Conservation (phyloP, 2,329 filamentous ascomycete genomes). For the Calonectria ilicicola region DNA sequence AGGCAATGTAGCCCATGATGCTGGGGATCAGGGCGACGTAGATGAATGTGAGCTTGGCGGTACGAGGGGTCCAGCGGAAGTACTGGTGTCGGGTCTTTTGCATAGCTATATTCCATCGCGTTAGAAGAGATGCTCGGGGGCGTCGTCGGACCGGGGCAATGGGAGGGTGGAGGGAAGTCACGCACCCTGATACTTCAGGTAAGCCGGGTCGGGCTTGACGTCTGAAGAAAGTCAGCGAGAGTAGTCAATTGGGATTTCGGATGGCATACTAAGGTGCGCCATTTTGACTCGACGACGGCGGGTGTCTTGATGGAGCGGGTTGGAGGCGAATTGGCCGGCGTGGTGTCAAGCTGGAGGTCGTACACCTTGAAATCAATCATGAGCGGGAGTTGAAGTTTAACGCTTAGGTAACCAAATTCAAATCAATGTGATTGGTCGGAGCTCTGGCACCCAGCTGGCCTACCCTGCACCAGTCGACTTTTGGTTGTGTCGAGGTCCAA, state of each 20-base stretch:
- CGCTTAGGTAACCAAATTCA: slow-evolving; percentile 33
- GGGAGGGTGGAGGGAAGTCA: slow-evolving; percentile 38
- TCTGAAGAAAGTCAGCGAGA: slow-evolving; percentile 48
- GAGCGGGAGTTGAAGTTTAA: slow-evolving; percentile 35
- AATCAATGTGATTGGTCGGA: slow-evolving; percentile 29
- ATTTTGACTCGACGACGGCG: slow-evolving; percentile 46
- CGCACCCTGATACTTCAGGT: slow-evolving; percentile 55
- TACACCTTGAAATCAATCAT: slow-evolving; percentile 27
- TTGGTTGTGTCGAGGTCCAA: background rate
- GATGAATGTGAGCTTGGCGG: slow-evolving; percentile 81
- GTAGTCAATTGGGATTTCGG: background rate
- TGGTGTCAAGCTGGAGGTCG: slow-evolving; percentile 37
- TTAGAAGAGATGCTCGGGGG: slow-evolving; percentile 34
- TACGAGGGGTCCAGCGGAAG: slow-evolving; percentile 93
- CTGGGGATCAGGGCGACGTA: slow-evolving; percentile 81
- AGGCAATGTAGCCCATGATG: slow-evolving; percentile 78
- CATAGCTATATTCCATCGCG: slow-evolving; percentile 72
- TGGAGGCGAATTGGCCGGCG: slow-evolving; percentile 39
- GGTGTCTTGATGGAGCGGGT: slow-evolving; percentile 37
- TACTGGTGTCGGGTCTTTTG: slow-evolving; percentile 88
- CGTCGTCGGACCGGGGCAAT: slow-evolving; percentile 26
- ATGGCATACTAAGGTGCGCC: slow-evolving; percentile 54
- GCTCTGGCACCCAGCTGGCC: accelerated
- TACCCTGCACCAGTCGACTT: slow-evolving; percentile 30
- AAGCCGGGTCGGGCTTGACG: slow-evolving; percentile 57